Conservation (phyloP, 768 basidiomycete genomes). For the Podaxis sp. region DNA sequence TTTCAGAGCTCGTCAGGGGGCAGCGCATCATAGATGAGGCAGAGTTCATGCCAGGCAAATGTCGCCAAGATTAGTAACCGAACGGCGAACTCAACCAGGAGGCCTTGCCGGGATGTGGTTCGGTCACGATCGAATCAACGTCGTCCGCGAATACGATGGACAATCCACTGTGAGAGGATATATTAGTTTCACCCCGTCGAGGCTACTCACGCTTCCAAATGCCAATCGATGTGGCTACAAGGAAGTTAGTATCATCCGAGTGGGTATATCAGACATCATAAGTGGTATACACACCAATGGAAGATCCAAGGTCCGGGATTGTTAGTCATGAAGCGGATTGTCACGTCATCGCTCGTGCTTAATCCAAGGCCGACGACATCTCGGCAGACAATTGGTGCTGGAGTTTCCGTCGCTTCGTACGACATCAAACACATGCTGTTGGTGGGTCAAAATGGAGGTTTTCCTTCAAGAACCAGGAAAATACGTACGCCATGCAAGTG, state of each 20-base stretch:
- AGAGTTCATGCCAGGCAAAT: conserved; percentile 24
- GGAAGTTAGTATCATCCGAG: neutral
- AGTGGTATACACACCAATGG: conserved; percentile 30
- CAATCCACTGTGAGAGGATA: conserved; percentile 22
- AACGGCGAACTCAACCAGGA: neutral
- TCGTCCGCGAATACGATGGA: conserved; percentile 32
- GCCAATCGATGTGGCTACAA: conserved; percentile 37
- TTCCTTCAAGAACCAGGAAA: neutral
- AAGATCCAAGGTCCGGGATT: conserved; percentile 41
- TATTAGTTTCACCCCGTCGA: neutral
- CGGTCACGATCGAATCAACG: conserved; percentile 1
- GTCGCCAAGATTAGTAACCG: neutral
- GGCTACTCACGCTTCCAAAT: conserved; percentile 24
- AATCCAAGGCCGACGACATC: conserved; percentile 26
- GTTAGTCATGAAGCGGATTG: conserved; percentile 57
- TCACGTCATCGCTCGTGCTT: conserved; percentile 24
- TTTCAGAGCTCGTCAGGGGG: conserved; percentile 1
- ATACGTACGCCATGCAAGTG: conserved; percentile 43
- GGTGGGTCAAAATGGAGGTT: neutral
- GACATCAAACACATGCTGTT: conserved; percentile 39
- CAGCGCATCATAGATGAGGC: conserved; percentile 17
- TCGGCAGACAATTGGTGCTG: conserved; percentile 34
- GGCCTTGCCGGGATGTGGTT: neutral
- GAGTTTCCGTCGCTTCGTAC: conserved; percentile 32
- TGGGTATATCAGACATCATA: neutral